These are phyloP conservation scores for Penicillium sp. DNA, from an alignment of 2,329 filamentous ascomycete genomes.

Conservation along the genomic window DNA sequence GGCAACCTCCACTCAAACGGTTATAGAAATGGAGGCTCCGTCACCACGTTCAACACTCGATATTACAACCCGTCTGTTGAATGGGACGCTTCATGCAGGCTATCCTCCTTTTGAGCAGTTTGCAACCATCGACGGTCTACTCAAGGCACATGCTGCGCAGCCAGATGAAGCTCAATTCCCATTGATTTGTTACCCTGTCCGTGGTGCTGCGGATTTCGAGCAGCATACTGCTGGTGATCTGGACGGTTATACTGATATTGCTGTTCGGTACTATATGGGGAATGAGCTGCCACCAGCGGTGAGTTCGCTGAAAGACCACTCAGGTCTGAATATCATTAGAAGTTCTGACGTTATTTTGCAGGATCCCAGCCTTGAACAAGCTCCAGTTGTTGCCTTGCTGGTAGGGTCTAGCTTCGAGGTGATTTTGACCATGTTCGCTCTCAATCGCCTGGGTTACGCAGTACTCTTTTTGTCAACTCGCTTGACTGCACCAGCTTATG, in stretches of 20 bases:
- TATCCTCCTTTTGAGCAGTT: slow-evolving; percentile 17
- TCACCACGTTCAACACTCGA: slow-evolving; percentile 8
- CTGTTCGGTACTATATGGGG: slow-evolving; percentile 15
- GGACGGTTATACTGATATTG: slow-evolving; percentile 19
- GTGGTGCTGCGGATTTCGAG: slow-evolving; percentile 16
- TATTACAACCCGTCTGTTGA: slow-evolving; percentile 16
- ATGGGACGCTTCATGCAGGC: slow-evolving; percentile 18
- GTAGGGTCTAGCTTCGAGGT: slow-evolving; percentile 52
- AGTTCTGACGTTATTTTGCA: neutral
- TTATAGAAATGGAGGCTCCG: slow-evolving; percentile 4
- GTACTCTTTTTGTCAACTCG: slow-evolving; percentile 51
- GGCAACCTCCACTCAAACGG: slow-evolving; percentile 8
- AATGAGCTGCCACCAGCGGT: slow-evolving; percentile 16
- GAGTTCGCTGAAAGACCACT: neutral
- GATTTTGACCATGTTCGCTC: slow-evolving; percentile 49
- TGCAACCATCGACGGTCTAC: slow-evolving; percentile 17
- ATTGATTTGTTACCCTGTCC: slow-evolving; percentile 18
- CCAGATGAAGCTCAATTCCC: slow-evolving; percentile 10
- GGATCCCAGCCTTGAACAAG: slow-evolving; percentile 27
- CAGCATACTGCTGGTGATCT: slow-evolving; percentile 17
- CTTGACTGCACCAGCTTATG: slow-evolving; percentile 47
- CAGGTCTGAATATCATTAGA: no score
- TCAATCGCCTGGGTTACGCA: slow-evolving; percentile 52
- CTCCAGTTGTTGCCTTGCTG: slow-evolving; percentile 46
- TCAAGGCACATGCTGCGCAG: slow-evolving; percentile 17